A percentile compares a stretch with the other conserved stretches of the same genome.
phyloP scores from a whole-genome alignment of 169 alveolate species.

The Plasmodium fragile region DNA sequence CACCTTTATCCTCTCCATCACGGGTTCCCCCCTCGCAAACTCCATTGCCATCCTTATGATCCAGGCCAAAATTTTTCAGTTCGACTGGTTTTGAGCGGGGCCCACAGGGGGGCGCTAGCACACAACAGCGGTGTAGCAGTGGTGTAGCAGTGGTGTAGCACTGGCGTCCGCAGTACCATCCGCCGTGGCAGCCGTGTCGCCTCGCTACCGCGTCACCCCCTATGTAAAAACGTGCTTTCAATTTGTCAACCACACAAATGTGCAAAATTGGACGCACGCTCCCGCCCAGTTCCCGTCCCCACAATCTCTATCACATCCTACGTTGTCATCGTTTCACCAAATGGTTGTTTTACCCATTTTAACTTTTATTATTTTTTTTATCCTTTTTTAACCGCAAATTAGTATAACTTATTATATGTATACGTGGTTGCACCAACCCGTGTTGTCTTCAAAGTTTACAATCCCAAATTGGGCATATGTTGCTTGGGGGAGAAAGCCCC shows the following conservation, averaged over 20 bases:
- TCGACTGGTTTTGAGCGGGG: constrained; percentile 52
- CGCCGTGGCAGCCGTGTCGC: too few species aligned
- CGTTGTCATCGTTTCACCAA: background rate
- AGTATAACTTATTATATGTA: background rate
- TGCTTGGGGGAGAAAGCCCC: background rate
- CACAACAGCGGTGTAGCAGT: background rate
- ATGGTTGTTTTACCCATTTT: background rate
- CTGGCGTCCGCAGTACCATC: too few species aligned
- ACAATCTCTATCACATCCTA: background rate
- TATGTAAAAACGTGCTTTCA: background rate
- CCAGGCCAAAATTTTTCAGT: constrained; percentile 66
- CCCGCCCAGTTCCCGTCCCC: background rate
- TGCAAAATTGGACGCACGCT: background rate
- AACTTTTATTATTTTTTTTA: background rate
- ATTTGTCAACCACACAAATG: background rate
- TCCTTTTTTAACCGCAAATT: background rate
- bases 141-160: background rate
- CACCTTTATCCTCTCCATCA: constrained; percentile 61
- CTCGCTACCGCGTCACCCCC: background rate
- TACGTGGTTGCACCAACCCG: background rate
- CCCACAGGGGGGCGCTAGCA: too few species aligned
- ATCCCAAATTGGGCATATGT: background rate
- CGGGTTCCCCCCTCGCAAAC: constrained; percentile 69
- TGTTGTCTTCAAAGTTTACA: background rate
- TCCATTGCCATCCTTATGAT: constrained; percentile 70